These are phyloP conservation scores for Adansonia rubrostipa DNA, from an alignment of 441 rosid genomes.

Conservation along the genomic window DNA sequence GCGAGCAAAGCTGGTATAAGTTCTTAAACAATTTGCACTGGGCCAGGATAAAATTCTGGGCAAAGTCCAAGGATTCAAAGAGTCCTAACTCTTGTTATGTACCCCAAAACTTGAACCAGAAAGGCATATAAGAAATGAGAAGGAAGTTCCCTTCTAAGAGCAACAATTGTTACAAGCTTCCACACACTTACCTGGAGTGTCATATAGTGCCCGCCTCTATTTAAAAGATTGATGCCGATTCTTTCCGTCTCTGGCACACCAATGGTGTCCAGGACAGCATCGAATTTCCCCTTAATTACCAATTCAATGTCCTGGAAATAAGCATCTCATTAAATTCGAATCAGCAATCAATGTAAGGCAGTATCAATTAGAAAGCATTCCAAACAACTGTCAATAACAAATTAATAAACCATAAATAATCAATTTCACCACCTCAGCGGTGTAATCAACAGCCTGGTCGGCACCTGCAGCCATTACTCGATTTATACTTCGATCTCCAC, in stretches of 20 bases:
- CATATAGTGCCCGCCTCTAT: slow-evolving; percentile 91
- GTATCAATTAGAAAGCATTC: not conserved
- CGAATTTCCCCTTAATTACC: slow-evolving; percentile 83
- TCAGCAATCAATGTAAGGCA: slow-evolving; percentile 2
- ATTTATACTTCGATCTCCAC: slow-evolving; percentile 71
- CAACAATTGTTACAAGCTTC: slow-evolving; percentile 22
- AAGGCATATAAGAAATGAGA: not conserved
- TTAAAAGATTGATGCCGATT: slow-evolving; percentile 71
- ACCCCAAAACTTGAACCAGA: not conserved
- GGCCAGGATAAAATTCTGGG: not conserved
- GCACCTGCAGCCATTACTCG: slow-evolving; percentile 77
- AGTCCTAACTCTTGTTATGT: not conserved
- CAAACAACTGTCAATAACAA: slow-evolving; percentile 24
- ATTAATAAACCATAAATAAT: slow-evolving; percentile 16
- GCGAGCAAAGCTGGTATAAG: not conserved
- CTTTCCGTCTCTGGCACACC: slow-evolving; percentile 90
- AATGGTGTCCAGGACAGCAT: slow-evolving; percentile 93
- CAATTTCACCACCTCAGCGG: slow-evolving; percentile 57
- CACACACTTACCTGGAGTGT: slow-evolving; percentile 71
- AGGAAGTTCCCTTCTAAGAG: not conserved
- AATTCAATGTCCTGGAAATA: slow-evolving; percentile 70
- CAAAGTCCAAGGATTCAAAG: not conserved
- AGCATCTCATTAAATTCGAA: slow-evolving; percentile 17
- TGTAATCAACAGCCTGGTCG: slow-evolving; percentile 88
- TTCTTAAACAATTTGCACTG: not conserved